Evolutionary conservation across 768 basidiomycete genomes (phyloP), one percentile per base, ranked within the genome.

Genomic region (Tylopilus felleus): DNA sequence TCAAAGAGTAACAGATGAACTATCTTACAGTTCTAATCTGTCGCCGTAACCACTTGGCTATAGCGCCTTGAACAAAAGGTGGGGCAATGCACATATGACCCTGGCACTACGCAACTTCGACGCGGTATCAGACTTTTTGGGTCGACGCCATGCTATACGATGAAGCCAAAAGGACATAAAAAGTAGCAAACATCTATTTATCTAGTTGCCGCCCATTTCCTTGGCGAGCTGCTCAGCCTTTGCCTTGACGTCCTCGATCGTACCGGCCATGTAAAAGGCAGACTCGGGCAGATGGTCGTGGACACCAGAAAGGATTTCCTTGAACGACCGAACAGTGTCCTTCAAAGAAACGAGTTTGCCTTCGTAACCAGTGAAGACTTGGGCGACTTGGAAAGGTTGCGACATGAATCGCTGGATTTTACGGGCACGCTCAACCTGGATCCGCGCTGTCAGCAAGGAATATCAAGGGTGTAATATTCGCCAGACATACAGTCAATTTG

Each of bases 321-420:
- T 94, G 88, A 98, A 98, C 39, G 96, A 95, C 64, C 90, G 90
- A 68, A 95, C 73, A 57, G 93, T 95, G 72, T 98, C 95, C 81
- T 98, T 98, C 61, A 99, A 79, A 14, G 95, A 80, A 33, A 99
- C 96, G 57, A 98, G 91, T 73, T 89, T 91, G 70, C 96, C 97
- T 80, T 97, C 95, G 68, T 92, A 95, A 80, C 96, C 96, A 70
- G 96, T 98, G 85, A 98, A 98, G 75, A 97, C 94, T 80, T 98
- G 93, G 53, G 95, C 97, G 73, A 98, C 96, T 73, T 92, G 90
- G 93, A 99, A 99, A 60, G 97, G 97, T 78, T 99, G 95, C 63
- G 94, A 98, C 97, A 99, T 98, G 91, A 98, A 98, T 80, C 93
- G 90, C 73, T 93, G 93, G 69, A 98, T 94, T 81, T 97, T 97